phyloP scores from a whole-genome alignment of 2,329 filamentous ascomycete genomes.

The Aspergillus novofumigatus region DNA sequence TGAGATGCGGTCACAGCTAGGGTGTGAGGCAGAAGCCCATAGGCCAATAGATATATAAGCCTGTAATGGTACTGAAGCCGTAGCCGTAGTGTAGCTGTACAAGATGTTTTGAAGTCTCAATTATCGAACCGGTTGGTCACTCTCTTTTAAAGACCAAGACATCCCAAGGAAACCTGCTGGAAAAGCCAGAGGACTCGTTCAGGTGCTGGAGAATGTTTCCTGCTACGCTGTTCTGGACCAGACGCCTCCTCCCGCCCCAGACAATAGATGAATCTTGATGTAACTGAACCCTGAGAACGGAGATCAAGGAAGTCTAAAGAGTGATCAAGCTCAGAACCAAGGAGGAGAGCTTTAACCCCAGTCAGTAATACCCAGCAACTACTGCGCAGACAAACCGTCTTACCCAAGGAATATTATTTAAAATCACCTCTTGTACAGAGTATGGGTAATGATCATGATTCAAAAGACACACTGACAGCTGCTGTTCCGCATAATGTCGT shows the following conservation, averaged over 20 bases:
- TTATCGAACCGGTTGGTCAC: neutral
- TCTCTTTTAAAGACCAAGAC: neutral
- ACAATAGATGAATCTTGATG: neutral
- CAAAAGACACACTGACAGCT: neutral
- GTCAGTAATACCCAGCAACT: neutral
- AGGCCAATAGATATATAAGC: neutral
- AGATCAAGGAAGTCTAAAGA: neutral
- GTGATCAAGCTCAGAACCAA: neutral
- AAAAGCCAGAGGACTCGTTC: no score
- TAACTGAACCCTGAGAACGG: neutral
- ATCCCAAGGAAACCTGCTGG: neutral
- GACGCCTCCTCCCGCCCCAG: no score
- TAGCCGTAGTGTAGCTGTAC: neutral
- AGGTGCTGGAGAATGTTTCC: neutral
- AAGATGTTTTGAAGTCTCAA: neutral
- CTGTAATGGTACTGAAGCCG: neutral
- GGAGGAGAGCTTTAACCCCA: neutral
- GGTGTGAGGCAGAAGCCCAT: neutral
- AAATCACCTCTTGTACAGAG: no score
- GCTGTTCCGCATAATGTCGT: neutral
- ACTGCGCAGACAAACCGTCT: neutral
- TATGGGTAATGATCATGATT: no score
- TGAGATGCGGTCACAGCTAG: neutral
- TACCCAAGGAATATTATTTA: neutral
- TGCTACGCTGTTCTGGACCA: neutral